Evolutionary conservation across 2,329 filamentous ascomycete genomes (phyloP), one percentile per base, ranked within the genome.

Genomic region (Phialemoniopsis sp.): DNA sequence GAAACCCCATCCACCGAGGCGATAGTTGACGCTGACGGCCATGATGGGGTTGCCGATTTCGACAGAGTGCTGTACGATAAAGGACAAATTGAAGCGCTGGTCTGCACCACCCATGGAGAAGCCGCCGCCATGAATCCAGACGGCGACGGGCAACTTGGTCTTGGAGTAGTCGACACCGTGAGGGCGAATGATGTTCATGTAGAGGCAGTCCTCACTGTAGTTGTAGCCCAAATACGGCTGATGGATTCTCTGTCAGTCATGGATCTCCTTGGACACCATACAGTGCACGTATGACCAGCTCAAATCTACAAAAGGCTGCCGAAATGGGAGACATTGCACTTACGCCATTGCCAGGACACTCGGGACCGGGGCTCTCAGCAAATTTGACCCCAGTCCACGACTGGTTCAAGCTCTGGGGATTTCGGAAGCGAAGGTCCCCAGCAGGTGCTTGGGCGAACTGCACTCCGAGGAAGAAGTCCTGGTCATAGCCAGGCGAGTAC

Each of bases 101-200:
- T 76, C 67, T 46, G 49, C 21, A 8, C 66, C 64, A 3, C 70
- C 72, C 48, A 53, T 60, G 63, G 36, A 29, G 12, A 15, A 52
- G 8, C 52, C 59, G n/a, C 59, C 59, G 2, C 68, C 68, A 46
- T 80, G 69, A 36, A 82, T 77, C 76, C 77, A 82, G 1, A 81
- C 67, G 7, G 64, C 67, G 4, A 82, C 73, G 0, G 79, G 79
- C 3, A 59, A 44, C 2, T 31, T 31, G 3, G 56, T 53, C 7
- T 51, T 48, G 28, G 56, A 44, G n/a, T n/a, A n/a, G 9, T 62
- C 53, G 5, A 68, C 59, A 5, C 70, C 68, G 9, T 70, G 57
- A 0, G 78, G 76, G 4, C 79, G 68, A 18, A 84, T 62, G 8
- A 85, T 66, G 47, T 82, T 84, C 44, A 84, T 58, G 34, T 75